Percentiles rank a stretch among this genome's conserved stretches.
Conservation (phyloP, 345 rosid genomes). For the Salix arbutifolia region DNA sequence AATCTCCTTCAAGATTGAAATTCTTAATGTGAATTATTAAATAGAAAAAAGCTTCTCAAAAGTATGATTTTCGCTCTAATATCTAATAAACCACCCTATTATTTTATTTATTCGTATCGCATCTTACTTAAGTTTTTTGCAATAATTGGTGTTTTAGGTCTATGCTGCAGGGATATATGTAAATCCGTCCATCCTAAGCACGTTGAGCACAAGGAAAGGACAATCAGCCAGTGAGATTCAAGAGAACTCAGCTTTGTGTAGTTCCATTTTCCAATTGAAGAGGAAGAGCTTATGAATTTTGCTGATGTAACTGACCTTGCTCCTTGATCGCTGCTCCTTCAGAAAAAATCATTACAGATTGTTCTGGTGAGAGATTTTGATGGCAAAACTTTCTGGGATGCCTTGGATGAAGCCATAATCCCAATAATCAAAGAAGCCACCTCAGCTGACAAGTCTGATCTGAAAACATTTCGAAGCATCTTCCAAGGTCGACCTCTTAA, state of each 20-base stretch:
- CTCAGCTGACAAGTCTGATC: constrained; percentile 50
- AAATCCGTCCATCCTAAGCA: constrained; percentile 41
- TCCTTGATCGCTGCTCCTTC: constrained; percentile 39
- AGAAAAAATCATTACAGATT: constrained; percentile 70
- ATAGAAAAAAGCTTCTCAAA: too few species aligned
- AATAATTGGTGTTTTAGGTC: constrained; percentile 76
- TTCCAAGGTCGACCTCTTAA: constrained; percentile 69
- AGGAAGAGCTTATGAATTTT: background rate
- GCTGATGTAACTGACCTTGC: background rate
- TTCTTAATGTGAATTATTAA: too few species aligned
- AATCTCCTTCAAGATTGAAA: too few species aligned
- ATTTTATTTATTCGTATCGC: too few species aligned
- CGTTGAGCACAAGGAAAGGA: constrained; percentile 57
- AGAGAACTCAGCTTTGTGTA: constrained; percentile 45
- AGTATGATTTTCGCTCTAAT: too few species aligned
- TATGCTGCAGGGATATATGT: constrained; percentile 76
- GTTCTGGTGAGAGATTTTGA: constrained; percentile 90
- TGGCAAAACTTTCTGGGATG: constrained; percentile 94
- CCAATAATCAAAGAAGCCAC: constrained; percentile 61
- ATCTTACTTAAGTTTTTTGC: constrained; percentile 36
- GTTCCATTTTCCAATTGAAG: constrained; percentile 35
- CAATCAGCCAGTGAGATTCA: constrained; percentile 44
- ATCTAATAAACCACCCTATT: too few species aligned
- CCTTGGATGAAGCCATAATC: constrained; percentile 68
- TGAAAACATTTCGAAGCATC: constrained; percentile 55